Evolutionary conservation across 768 basidiomycete genomes (phyloP).

Genomic region (Pleurotus citrinopileatus): DNA sequence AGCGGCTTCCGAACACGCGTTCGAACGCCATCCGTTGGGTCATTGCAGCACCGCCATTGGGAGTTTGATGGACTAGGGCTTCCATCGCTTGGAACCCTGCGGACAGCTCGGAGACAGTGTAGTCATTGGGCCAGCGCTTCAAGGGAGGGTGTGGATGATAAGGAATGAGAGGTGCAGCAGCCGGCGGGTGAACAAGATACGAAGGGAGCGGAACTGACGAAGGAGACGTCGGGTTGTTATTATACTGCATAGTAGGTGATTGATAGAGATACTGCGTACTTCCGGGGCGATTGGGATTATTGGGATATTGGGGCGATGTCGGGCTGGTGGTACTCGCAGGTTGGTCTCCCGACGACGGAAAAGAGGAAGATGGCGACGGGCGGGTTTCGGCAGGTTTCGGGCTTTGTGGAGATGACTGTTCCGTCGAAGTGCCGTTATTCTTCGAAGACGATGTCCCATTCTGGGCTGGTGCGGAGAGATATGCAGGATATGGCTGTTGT

Average conservation of each 20-base stretch:
- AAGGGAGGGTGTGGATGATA: slow-evolving; percentile 61
- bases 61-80: slow-evolving; percentile 32
- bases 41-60: slow-evolving; percentile 24
- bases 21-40: slow-evolving; percentile 70
- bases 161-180: slow-evolving; percentile 29
- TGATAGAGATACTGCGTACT: slow-evolving; percentile 3
- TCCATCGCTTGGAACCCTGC: slow-evolving; percentile 52
- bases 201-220: slow-evolving; percentile 17
- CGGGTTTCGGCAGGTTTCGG: slow-evolving; percentile 10
- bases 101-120: slow-evolving; percentile 64
- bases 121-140: slow-evolving; percentile 78
- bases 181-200: slow-evolving; percentile 24
- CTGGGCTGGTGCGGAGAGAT: slow-evolving; percentile 4
- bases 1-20: slow-evolving; percentile 66
- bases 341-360: slow-evolving; percentile 19
- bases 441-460: slow-evolving; percentile 3
- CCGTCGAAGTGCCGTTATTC: background rate
- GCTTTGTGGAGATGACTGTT: slow-evolving; percentile 5
- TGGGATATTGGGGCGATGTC: background rate
- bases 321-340: slow-evolving; percentile 15
- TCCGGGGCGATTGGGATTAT: slow-evolving; percentile 16
- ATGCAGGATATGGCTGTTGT: slow-evolving; percentile 8
- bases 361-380: slow-evolving; percentile 13
- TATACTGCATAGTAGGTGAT: background rate
- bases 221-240: background rate